These are phyloP conservation scores for Kwoniella pini DNA, from an alignment of 768 basidiomycete genomes.

Conservation along the genomic window DNA sequence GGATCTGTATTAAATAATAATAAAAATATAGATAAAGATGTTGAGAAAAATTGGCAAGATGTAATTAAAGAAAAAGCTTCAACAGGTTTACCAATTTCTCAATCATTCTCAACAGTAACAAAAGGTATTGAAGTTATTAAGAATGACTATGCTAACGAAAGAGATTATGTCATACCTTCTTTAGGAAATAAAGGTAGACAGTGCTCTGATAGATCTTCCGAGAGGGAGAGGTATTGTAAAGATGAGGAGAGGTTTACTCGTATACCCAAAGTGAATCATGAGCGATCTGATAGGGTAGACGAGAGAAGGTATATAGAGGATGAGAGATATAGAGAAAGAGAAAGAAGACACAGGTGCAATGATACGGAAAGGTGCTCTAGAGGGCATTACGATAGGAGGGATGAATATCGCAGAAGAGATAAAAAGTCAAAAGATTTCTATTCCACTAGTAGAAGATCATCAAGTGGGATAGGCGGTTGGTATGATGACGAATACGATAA, in stretches of 20 bases:
- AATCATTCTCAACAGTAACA: too few relatives aligned
- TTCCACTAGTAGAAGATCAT: constrained; percentile 11
- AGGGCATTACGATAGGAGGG: too few relatives aligned
- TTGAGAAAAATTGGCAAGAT: constrained; percentile 13
- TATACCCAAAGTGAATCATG: constrained; percentile 6
- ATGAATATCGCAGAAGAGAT: too few relatives aligned
- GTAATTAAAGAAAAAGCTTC: constrained; percentile 16
- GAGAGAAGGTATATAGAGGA: too few relatives aligned
- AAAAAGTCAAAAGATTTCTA: constrained; percentile 3
- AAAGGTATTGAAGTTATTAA: constrained; percentile 12
- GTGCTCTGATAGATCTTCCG: not conserved
- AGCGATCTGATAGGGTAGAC: not conserved
- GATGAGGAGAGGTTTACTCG: constrained; percentile 11
- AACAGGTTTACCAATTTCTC: not conserved
- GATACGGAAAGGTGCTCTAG: too few relatives aligned
- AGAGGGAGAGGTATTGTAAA: not conserved
- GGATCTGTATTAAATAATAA: not conserved
- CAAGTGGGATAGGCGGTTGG: constrained; percentile 12
- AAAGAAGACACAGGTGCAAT: not conserved
- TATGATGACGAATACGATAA: not conserved
- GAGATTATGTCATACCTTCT: not conserved
- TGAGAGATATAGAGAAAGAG: not conserved
- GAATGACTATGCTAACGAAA: not conserved
- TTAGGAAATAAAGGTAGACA: constrained; percentile 6
- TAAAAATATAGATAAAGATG: not conserved